These are phyloP conservation scores for Colletotrichum chlorophyti DNA, from an alignment of 2,329 filamentous ascomycete genomes.

Conservation along the genomic window DNA sequence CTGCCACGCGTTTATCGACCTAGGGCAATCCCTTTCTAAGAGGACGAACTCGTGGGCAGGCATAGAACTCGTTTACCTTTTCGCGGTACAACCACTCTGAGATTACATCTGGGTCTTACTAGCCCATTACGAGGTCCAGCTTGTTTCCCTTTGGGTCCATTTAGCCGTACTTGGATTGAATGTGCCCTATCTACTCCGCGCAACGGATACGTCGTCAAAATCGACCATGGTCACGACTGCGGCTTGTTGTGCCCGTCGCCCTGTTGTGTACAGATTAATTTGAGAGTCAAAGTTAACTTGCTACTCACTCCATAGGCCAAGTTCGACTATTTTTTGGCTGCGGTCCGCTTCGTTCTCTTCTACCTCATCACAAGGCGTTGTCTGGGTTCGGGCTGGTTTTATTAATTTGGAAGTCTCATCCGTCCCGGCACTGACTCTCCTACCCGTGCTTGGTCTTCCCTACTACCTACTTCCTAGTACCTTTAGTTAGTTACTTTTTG, in stretches of 20 bases:
- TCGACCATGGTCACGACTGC: conserved; percentile 14
- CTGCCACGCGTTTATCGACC: conserved; percentile 18
- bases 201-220: conserved; percentile 26
- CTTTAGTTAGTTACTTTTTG: no score
- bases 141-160: conserved; percentile 20
- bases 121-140: conserved; percentile 24
- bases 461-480: no score
- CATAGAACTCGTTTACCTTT: conserved; percentile 7
- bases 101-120: conserved; percentile 28
- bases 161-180: conserved; percentile 24
- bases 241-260: no score
- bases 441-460: conserved; percentile 5
- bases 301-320: no score
- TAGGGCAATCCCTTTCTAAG: conserved; percentile 5
- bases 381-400: conserved; percentile 16
- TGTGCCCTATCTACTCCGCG: conserved; percentile 28
- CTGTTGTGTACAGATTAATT: no score
- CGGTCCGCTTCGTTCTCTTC: neutral
- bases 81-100: conserved; percentile 20
- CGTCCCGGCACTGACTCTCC: conserved; percentile 11
- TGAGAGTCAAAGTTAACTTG: no score
- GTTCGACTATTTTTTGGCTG: neutral
- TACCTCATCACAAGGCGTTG: no score
- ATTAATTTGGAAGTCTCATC: conserved; percentile 18
- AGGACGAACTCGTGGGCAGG: conserved; percentile 17